These are phyloP conservation scores for Apiospora koreana DNA, from an alignment of 2,329 filamentous ascomycete genomes.

Conservation along the genomic window DNA sequence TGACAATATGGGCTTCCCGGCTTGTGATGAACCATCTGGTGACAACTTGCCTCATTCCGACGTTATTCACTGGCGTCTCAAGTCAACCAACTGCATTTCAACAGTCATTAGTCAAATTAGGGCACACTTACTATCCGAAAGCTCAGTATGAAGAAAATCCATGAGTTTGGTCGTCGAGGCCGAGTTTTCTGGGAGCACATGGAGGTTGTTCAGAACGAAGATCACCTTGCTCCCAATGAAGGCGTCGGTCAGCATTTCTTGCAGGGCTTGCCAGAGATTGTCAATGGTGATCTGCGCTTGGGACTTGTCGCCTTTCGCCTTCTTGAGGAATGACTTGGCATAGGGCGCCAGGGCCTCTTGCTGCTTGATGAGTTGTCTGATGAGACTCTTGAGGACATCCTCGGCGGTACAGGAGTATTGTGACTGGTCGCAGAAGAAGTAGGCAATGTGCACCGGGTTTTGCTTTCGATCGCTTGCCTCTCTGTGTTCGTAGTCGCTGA, in stretches of 20 bases:
- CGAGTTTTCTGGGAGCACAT: constrained; percentile 37
- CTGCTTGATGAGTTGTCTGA: constrained; percentile 39
- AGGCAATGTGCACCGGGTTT: constrained; percentile 35
- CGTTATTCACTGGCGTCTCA: constrained; percentile 11
- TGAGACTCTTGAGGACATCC: constrained; percentile 41
- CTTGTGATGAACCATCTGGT: constrained; percentile 44
- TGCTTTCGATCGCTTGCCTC: constrained; percentile 23
- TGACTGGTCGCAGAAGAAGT: constrained; percentile 43
- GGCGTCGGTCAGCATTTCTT: constrained; percentile 42
- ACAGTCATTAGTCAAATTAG: accelerated
- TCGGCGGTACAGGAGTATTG: constrained; percentile 41
- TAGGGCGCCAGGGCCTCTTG: constrained; percentile 36
- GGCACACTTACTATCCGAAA: constrained; percentile 21
- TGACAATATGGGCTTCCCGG: constrained; percentile 33
- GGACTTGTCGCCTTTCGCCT: constrained; percentile 29
- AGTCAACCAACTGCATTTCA: background rate
- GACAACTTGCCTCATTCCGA: constrained; percentile 25
- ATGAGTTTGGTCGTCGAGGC: constrained; percentile 38
- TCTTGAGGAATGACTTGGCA: constrained; percentile 36
- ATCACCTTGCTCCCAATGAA: constrained; percentile 38
- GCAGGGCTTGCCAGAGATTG: constrained; percentile 42
- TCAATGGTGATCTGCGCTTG: constrained; percentile 37
- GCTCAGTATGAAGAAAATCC: constrained; percentile 32
- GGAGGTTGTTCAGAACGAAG: constrained; percentile 43
- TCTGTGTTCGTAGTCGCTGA: constrained; percentile 36